Conservation (phyloP, 176 grass and related monocot species). For the Cenchrus purpureus region DNA sequence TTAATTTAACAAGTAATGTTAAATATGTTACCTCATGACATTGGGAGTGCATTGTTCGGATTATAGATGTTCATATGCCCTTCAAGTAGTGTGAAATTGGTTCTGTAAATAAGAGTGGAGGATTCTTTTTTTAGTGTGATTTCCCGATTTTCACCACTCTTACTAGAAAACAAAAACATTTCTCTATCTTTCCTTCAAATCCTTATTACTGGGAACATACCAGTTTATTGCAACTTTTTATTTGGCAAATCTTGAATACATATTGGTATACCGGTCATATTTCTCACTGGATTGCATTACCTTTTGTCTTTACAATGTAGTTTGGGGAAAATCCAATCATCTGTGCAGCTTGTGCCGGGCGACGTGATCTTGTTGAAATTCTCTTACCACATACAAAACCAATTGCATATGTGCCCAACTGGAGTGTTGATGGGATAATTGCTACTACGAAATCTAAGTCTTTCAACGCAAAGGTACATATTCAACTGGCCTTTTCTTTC, state of each 20-base stretch:
- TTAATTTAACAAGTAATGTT: too few species aligned
- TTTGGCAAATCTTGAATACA: neutral
- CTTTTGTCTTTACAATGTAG: neutral
- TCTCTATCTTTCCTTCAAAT: too few species aligned
- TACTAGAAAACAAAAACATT: neutral
- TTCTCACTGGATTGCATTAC: neutral
- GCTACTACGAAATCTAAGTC: neutral
- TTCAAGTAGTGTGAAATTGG: neutral
- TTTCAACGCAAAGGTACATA: neutral
- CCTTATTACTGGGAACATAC: neutral
- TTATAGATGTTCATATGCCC: neutral
- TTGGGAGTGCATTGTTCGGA: neutral
- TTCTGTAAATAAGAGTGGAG: neutral
- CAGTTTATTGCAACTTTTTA: neutral
- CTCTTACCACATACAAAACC: neutral
- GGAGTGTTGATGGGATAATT: constrained; percentile 16
- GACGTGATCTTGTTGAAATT: neutral
- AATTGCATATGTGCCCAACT: neutral
- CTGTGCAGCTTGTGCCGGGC: neutral
- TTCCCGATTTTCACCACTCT: neutral
- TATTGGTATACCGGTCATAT: too few species aligned
- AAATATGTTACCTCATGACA: neutral
- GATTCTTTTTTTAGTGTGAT: too few species aligned
- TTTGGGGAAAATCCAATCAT: constrained; percentile 1
- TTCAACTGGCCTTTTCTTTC: neutral